phyloP scores from a whole-genome alignment of 441 rosid genomes.

The Omphalea diandra region DNA sequence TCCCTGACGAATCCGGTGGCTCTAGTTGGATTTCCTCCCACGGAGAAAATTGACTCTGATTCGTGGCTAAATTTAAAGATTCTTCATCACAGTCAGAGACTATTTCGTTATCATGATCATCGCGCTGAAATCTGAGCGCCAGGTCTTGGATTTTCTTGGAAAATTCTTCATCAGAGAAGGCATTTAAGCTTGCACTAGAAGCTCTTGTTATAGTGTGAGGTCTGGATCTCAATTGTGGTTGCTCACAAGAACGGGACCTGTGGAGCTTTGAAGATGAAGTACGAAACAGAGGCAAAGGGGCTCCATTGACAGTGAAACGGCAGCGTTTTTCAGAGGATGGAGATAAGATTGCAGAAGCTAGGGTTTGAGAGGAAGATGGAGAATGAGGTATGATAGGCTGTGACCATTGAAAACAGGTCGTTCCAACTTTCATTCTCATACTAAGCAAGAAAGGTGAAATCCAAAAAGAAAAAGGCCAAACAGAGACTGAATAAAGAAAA shows the following conservation, averaged over 20 bases:
- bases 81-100: constrained; percentile 19
- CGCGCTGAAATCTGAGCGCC: constrained; percentile 52
- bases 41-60: constrained; percentile 18
- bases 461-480: neutral
- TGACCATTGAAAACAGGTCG: constrained; percentile 62
- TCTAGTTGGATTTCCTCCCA: constrained; percentile 43
- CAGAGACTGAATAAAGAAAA: neutral
- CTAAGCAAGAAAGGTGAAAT: no score
- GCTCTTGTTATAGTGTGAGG: constrained; percentile 42
- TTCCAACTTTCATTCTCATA: constrained; percentile 65
- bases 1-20: constrained; percentile 34
- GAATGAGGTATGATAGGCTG: constrained; percentile 46
- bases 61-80: neutral
- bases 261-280: constrained; percentile 31
- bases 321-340: constrained; percentile 32
- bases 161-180: constrained; percentile 71
- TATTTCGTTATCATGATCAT: constrained; percentile 18
- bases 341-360: constrained; percentile 53
- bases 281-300: constrained; percentile 46
- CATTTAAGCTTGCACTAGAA: constrained; percentile 46
- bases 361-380: constrained; percentile 53
- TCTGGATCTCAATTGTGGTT: constrained; percentile 29
- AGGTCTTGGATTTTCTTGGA: constrained; percentile 55
- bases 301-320: constrained; percentile 20
- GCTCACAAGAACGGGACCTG: constrained; percentile 42